Conservation (phyloP, 1,139 yeast species). For the Blastobotrys illinoisensis region DNA sequence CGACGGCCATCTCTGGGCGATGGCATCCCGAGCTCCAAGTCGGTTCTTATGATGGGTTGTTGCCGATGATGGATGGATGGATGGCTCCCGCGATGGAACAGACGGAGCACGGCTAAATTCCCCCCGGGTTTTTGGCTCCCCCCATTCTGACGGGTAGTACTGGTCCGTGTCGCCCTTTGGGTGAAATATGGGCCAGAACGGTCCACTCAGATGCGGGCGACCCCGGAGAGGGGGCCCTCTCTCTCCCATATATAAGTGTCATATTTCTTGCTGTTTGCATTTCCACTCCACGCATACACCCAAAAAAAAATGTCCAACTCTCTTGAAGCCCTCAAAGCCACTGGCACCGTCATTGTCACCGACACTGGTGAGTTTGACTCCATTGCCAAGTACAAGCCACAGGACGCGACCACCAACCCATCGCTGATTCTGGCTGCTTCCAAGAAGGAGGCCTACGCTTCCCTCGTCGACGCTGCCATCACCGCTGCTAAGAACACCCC, state of each 20-base stretch:
- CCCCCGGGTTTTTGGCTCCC: background rate
- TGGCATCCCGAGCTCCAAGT: no score
- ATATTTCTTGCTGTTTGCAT: background rate
- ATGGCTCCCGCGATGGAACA: background rate
- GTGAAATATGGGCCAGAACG: background rate
- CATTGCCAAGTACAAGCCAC: conserved; percentile 96
- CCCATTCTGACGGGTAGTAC: background rate
- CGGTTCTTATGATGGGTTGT: no score
- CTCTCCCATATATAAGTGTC: conserved; percentile 1
- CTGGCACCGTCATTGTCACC: conserved; percentile 95
- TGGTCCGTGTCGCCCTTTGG: background rate
- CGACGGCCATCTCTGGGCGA: background rate
- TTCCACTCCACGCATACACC: background rate
- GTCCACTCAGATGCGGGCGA: background rate
- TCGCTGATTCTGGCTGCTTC: conserved; percentile 95
- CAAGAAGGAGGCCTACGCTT: conserved; percentile 82
- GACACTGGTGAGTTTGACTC: conserved; percentile 98
- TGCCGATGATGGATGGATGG: no score
- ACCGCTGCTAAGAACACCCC: conserved; percentile 62
- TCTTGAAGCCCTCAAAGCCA: conserved; percentile 85
- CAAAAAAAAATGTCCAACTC: conserved; percentile 51
- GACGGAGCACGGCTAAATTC: background rate
- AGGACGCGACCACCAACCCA: conserved; percentile 99
- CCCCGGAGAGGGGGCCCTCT: background rate
- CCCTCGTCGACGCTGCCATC: conserved; percentile 85